A percentile compares a stretch with the other conserved stretches of the same genome.
phyloP scores from a whole-genome alignment of 75 land plant genomes.

The Larix kaempferi region DNA sequence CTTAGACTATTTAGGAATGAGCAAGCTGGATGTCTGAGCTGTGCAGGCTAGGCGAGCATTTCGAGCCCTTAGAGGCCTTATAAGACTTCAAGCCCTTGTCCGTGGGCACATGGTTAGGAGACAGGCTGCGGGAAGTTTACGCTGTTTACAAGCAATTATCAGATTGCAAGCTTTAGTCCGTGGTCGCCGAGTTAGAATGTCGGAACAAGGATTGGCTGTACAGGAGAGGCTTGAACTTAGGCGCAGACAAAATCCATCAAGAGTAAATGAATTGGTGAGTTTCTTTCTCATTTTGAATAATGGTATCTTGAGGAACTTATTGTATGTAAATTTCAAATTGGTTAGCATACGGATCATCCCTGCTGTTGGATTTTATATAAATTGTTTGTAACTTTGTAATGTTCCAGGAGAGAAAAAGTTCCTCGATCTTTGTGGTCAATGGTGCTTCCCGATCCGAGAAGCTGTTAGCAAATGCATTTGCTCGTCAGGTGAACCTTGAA shows the following conservation, averaged over 20 bases:
- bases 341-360: neutral
- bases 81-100: slow-evolving; percentile 81
- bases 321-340: neutral
- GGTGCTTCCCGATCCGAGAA: slow-evolving; percentile 11
- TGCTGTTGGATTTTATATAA: neutral
- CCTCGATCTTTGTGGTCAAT: slow-evolving; percentile 5
- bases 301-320: neutral
- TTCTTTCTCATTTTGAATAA: neutral
- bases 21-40: neutral
- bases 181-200: slow-evolving; percentile 58
- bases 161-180: slow-evolving; percentile 84
- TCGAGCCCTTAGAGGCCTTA: slow-evolving; percentile 71
- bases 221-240: slow-evolving; percentile 15
- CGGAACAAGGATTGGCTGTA: slow-evolving; percentile 50
- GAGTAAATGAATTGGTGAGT: slow-evolving; percentile 6
- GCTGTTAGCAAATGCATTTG: slow-evolving; percentile 26
- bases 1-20: neutral
- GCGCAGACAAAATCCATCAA: neutral
- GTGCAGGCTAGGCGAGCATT: slow-evolving; percentile 77
- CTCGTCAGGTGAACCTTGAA: slow-evolving; percentile 21
- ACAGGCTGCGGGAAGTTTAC: slow-evolving; percentile 82
- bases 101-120: slow-evolving; percentile 90
- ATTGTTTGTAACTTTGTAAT: neutral
- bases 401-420: slow-evolving; percentile 6
- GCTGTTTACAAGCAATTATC: slow-evolving; percentile 68